Evolutionary conservation across 2,329 filamentous ascomycete species (phyloP).

Genomic region (Nothopassalora personata): DNA sequence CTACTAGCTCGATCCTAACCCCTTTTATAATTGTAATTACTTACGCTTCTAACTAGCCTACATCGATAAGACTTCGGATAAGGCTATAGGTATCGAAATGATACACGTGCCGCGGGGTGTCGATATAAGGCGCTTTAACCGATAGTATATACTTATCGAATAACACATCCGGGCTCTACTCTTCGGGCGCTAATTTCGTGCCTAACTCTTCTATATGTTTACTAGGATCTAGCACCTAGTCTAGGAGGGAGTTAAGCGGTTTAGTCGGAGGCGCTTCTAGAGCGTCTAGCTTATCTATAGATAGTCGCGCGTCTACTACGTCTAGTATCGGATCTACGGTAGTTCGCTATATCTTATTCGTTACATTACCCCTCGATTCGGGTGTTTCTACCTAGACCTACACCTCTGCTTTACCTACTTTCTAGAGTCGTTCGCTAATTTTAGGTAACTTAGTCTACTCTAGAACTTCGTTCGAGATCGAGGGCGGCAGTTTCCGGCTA

Average conservation of each 20-base stretch:
- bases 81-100: constrained; percentile 94
- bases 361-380: constrained; percentile 4
- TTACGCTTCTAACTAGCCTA: constrained; percentile 68
- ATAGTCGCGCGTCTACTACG: constrained; percentile 7
- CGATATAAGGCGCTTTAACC: constrained; percentile 49
- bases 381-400: constrained; percentile 18
- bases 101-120: constrained; percentile 77
- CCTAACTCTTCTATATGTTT: constrained; percentile 20
- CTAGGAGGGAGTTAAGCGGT: constrained; percentile 26
- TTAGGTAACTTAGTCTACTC: constrained; percentile 25
- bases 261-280: constrained; percentile 19
- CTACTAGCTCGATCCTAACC: constrained; percentile 67
- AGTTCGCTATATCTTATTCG: constrained; percentile 10
- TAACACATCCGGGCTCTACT: constrained; percentile 22
- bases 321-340: constrained; percentile 25
- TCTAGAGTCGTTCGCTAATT: constrained; percentile 29
- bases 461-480: constrained; percentile 7
- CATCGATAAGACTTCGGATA: constrained; percentile 68
- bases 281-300: constrained; percentile 5
- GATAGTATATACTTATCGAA: constrained; percentile 49
- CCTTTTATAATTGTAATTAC: constrained; percentile 89
- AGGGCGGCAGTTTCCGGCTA: constrained; percentile 21
- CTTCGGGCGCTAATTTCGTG: constrained; percentile 17
- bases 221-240: constrained; percentile 25
- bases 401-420: constrained; percentile 22